Evolutionary conservation across 2,329 filamentous ascomycete genomes (phyloP).

Genomic region (Venturiaceae sp.): DNA sequence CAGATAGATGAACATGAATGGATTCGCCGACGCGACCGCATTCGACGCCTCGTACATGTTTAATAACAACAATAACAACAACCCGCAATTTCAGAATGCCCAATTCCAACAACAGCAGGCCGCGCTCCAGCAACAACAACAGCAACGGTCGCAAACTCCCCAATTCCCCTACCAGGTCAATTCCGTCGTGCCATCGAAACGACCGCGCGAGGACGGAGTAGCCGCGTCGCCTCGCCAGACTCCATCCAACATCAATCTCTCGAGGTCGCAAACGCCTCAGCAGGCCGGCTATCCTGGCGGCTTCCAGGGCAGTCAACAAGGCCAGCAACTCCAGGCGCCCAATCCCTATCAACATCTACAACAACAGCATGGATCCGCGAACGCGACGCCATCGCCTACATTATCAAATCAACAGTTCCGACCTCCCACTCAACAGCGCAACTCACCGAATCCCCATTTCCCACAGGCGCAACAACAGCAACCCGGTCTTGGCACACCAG

Average conservation of each 20-base stretch:
- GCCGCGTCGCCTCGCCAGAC: constrained; percentile 72
- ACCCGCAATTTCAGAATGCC: background rate
- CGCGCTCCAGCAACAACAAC: constrained; percentile 4
- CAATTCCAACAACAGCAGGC: constrained; percentile 1
- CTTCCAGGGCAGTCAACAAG: constrained; percentile 46
- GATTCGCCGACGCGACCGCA: background rate
- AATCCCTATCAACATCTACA: constrained; percentile 68
- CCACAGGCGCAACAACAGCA: constrained; percentile 50
- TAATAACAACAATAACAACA: background rate
- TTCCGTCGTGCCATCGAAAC: constrained; percentile 81
- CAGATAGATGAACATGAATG: constrained; percentile 3
- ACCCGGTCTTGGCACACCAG: constrained; percentile 63
- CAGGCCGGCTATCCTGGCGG: constrained; percentile 59
- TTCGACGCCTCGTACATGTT: constrained; percentile 1
- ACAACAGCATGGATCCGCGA: constrained; percentile 64
- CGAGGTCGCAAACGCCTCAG: constrained; percentile 87
- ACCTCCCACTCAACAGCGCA: constrained; percentile 62
- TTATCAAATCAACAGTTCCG: constrained; percentile 70
- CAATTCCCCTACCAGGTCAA: constrained; percentile 62
- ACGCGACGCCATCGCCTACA: constrained; percentile 86
- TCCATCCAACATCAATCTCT: constrained; percentile 63
- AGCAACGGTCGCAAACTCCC: constrained; percentile 7
- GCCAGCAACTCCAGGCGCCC: constrained; percentile 52
- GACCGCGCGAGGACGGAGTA: constrained; percentile 76
- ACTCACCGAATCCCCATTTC: constrained; percentile 80